Base-by-base conservation (phyloP, 164 flowering plant species). In the Stephania yunnanensis region DNA sequence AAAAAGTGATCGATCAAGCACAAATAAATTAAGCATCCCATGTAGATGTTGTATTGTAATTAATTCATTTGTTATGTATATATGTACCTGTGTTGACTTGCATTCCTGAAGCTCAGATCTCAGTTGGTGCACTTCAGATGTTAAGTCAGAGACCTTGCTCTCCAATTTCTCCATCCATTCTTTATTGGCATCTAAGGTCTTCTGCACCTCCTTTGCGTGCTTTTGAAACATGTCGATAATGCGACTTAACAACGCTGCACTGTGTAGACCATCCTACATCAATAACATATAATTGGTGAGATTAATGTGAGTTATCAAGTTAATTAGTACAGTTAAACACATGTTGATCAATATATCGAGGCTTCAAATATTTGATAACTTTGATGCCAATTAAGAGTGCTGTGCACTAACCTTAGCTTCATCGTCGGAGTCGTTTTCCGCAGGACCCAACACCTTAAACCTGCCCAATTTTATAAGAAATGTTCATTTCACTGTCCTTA, bases 371-470 rank as follows among this genome's bases (percentile, higher is more conserved):
- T 50, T 10, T 50, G 55, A 50, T 11, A 9, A 10, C 55, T 36
- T 36, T 36, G 42, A 36, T 36, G 42, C 42, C 42, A 48, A 46
- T 48, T 48, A 48, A 48, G 53, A 1, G 53, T 8, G 53, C 53
- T 7, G 13, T 48, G 13, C 53, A 48, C 13, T 36, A 8, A 83
- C 74, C 53, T 84, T 87, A 29, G 90, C 81, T 82, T 84, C 96
- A 79, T 83, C 88, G 77, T 77, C 83, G 92, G 91, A 89, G 78
- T 84, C 80, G 87, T 82, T 86, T 79, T 92, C 98, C 78, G 89
- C 90, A 19, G 97, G 97, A 22, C 94, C 94, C 10, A 79, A 75
- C 42, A 91, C 83, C 84, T 91, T 86, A 76, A 72, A 86, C 90
- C 98, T 94, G 87, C 81, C 69, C 78, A 68, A 73, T 25, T 36